phyloP scores from a whole-genome alignment of 441 rosid species.

The Syzygium syzygioides region DNA sequence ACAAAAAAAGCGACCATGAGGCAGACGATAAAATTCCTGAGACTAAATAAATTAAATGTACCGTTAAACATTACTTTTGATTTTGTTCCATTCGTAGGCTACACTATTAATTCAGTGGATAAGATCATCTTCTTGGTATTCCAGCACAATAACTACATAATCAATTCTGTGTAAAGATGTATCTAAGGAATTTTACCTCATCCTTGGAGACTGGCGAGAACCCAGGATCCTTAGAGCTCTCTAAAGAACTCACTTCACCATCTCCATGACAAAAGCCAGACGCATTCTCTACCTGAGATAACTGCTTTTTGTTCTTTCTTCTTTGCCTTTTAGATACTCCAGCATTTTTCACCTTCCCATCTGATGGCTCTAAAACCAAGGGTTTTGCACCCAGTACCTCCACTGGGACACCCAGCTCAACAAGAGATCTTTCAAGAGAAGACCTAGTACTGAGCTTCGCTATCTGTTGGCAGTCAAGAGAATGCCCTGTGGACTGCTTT shows the following conservation, averaged over 20 bases:
- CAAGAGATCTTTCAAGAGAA: constrained; percentile 59
- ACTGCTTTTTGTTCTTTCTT: constrained; percentile 61
- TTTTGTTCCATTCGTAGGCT: not conserved
- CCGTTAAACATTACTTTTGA: not conserved
- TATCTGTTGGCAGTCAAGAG: constrained; percentile 87
- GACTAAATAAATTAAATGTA: not conserved
- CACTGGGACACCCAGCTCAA: constrained; percentile 67
- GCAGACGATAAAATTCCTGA: not conserved
- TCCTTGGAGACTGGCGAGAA: constrained; percentile 24
- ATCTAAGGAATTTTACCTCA: constrained; percentile 38
- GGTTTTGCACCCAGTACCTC: constrained; percentile 33
- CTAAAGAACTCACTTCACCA: constrained; percentile 24
- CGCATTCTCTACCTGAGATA: constrained; percentile 23
- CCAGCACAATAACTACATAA: not conserved
- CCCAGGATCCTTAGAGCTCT: constrained; percentile 25
- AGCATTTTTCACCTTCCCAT: constrained; percentile 51
- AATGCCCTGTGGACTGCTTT: constrained; percentile 61
- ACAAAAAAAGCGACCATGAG: not conserved
- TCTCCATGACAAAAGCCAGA: constrained; percentile 30
- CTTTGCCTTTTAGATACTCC: constrained; percentile 52
- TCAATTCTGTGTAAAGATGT: not conserved
- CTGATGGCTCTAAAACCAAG: constrained; percentile 28
- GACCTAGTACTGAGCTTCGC: constrained; percentile 77
- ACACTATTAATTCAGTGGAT: not conserved
- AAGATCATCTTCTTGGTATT: not conserved